Evolutionary conservation across 441 rosid genomes (phyloP).

Genomic region (Sinapis alba): DNA sequence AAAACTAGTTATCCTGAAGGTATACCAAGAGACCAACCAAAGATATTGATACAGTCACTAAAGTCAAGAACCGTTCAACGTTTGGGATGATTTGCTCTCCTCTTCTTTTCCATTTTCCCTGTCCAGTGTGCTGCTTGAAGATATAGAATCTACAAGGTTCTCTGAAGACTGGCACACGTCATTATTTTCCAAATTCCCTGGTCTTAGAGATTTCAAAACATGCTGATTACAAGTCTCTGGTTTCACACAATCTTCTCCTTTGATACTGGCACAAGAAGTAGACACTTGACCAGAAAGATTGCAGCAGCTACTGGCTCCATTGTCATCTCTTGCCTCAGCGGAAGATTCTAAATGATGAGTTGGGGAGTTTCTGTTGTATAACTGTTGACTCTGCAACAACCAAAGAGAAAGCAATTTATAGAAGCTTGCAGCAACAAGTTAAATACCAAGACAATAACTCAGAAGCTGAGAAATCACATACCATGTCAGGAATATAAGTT

Average conservation of each 20-base stretch:
- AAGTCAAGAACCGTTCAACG: slow-evolving; percentile 21
- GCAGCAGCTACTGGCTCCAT: slow-evolving; percentile 33
- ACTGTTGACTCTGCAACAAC: slow-evolving; percentile 50
- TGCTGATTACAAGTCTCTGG: slow-evolving; percentile 34
- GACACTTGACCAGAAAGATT: slow-evolving; percentile 54
- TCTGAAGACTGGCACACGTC: slow-evolving; percentile 26
- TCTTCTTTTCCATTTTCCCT: slow-evolving; percentile 31
- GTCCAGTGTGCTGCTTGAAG: slow-evolving; percentile 30
- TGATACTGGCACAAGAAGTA: slow-evolving; percentile 47
- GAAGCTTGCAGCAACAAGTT: slow-evolving; percentile 25
- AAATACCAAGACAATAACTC: not conserved
- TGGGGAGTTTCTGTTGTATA: slow-evolving; percentile 31
- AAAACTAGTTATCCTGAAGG: slow-evolving; percentile 20
- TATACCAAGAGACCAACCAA: slow-evolving; percentile 25
- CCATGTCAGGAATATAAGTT: slow-evolving; percentile 71
- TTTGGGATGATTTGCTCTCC: slow-evolving; percentile 31
- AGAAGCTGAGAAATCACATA: slow-evolving; percentile 28
- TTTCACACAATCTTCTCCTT: slow-evolving; percentile 35
- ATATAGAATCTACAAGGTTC: slow-evolving; percentile 24
- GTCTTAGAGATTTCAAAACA: slow-evolving; percentile 11
- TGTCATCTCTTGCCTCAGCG: slow-evolving; percentile 28
- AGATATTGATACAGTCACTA: slow-evolving; percentile 19
- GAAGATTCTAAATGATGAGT: slow-evolving; percentile 32
- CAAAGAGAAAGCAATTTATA: slow-evolving; percentile 16
- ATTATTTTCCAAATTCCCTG: slow-evolving; percentile 35